These are phyloP conservation scores for Pseudocercospora vitis DNA, from an alignment of 2,329 filamentous ascomycete genomes.

Conservation along the genomic window DNA sequence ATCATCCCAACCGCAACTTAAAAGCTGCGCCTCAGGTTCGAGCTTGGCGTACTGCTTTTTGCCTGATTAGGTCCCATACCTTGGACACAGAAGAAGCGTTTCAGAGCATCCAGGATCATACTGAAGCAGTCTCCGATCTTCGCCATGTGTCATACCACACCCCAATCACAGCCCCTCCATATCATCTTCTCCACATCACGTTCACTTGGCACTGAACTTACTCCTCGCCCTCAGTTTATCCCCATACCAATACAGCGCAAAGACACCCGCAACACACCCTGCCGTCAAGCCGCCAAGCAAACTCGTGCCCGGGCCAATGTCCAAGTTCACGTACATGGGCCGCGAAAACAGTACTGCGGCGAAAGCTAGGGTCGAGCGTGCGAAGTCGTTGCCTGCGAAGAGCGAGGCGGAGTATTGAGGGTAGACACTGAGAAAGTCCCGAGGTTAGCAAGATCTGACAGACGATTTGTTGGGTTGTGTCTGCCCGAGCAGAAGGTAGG, in stretches of 20 bases:
- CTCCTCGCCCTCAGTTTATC: constrained; percentile 56
- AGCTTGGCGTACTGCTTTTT: too few species aligned
- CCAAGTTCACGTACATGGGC: constrained; percentile 60
- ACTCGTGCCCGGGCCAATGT: constrained; percentile 58
- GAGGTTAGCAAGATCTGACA: too few species aligned
- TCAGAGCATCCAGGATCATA: too few species aligned
- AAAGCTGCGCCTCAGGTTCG: not conserved
- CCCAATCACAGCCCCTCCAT: too few species aligned
- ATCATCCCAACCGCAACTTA: not conserved
- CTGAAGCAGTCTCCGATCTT: not conserved
- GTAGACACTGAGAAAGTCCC: too few species aligned
- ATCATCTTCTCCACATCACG: too few species aligned
- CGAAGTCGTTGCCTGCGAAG: constrained; percentile 63
- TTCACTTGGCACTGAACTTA: constrained; percentile 54
- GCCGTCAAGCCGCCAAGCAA: constrained; percentile 52
- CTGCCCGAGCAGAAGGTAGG: not conserved
- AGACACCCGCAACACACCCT: constrained; percentile 48
- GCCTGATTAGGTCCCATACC: too few species aligned
- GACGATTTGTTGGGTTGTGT: too few species aligned
- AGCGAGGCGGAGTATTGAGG: constrained; percentile 55
- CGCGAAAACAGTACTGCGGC: constrained; percentile 61
- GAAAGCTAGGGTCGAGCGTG: constrained; percentile 59
- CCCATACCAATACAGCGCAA: constrained; percentile 59
- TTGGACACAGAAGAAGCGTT: too few species aligned
- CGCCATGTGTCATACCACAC: not conserved